A percentile compares a stretch with the other conserved stretches of the same genome.
phyloP scores from a whole-genome alignment of 2,329 filamentous ascomycete species.

The Zasmidium citrigriseum region DNA sequence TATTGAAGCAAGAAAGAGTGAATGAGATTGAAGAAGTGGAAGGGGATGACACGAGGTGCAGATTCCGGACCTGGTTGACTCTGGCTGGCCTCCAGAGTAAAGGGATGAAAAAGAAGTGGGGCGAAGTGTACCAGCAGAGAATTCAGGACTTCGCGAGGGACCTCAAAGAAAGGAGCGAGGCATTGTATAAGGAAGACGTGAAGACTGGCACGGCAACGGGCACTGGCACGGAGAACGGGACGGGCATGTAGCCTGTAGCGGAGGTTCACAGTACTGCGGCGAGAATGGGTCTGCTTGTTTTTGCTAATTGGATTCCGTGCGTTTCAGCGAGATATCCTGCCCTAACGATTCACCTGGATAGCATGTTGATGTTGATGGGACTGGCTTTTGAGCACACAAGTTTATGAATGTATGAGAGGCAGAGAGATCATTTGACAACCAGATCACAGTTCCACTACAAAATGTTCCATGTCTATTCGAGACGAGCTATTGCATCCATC shows the following conservation, averaged over 20 bases:
- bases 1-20: constrained; percentile 48
- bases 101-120: constrained; percentile 46
- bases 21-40: constrained; percentile 48
- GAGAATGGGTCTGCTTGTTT: not conserved
- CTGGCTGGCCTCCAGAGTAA: constrained; percentile 46
- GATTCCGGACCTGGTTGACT: constrained; percentile 48
- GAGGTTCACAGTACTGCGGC: not conserved
- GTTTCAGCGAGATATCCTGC: no score
- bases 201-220: not conserved
- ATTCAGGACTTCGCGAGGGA: constrained; percentile 9
- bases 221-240: not conserved
- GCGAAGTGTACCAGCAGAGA: constrained; percentile 29
- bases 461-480: no score
- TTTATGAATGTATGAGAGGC: no score
- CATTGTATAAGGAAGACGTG: constrained; percentile 3
- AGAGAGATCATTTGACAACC: no score
- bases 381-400: no score
- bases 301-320: not conserved
- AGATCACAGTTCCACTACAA: no score
- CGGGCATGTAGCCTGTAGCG: not conserved
- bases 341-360: no score
- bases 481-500: no score
- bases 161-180: constrained; percentile 5
- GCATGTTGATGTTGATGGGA: no score
- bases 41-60: constrained; percentile 31